Conservation (phyloP, 2,329 filamentous ascomycete species). For the Hypomyces perniciosus region DNA sequence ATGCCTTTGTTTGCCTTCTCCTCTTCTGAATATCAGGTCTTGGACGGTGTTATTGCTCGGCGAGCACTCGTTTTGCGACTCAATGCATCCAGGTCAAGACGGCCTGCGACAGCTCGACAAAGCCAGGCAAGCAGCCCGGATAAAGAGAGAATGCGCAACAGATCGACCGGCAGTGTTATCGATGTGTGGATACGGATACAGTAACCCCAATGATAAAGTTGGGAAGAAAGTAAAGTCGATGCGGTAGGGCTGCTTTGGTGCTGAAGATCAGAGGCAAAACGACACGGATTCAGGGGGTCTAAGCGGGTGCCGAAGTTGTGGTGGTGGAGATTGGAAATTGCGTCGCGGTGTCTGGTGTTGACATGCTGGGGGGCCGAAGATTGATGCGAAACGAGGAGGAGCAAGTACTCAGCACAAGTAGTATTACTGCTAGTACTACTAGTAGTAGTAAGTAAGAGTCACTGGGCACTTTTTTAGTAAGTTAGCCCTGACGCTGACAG, state of each 20-base stretch:
- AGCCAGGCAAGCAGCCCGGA: neutral
- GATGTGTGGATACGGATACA: neutral
- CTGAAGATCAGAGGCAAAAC: conserved; percentile 9
- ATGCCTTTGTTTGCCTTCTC: too few species aligned
- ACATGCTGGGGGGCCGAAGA: conserved; percentile 5
- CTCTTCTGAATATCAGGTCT: too few species aligned
- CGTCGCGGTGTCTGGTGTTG: conserved; percentile 16
- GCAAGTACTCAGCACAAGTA: neutral
- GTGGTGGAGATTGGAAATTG: conserved; percentile 22
- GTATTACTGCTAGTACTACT: too few species aligned
- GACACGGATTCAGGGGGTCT: conserved; percentile 10
- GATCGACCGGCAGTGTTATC: too few species aligned
- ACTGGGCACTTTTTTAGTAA: too few species aligned
- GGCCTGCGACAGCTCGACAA: neutral
- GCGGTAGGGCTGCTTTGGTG: conserved; percentile 12
- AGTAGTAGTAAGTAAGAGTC: too few species aligned
- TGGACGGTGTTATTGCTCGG: too few species aligned
- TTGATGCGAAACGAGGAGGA: conserved; percentile 8
- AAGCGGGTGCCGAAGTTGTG: conserved; percentile 9
- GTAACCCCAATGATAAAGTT: neutral
- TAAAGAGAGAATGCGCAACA: neutral
- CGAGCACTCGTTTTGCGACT: neutral
- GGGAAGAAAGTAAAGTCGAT: neutral
- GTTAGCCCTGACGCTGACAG: too few species aligned
- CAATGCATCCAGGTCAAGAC: neutral